Evolutionary conservation across 2,329 filamentous ascomycete species (phyloP).

Genomic region (Pseudogymnoascus sp.): DNA sequence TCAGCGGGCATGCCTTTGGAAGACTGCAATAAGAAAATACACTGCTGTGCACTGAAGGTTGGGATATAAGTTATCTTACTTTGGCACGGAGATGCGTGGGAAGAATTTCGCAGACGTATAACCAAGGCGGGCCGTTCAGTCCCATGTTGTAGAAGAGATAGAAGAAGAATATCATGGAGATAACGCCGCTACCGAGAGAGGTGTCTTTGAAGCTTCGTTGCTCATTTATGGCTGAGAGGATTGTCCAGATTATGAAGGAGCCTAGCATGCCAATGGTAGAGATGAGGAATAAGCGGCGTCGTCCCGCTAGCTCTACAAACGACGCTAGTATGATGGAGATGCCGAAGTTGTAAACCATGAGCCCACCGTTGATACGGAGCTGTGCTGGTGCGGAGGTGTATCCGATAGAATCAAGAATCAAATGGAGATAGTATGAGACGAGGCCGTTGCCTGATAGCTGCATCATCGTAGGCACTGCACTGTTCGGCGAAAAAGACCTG

Average conservation of each 20-base stretch:
- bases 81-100: neutral
- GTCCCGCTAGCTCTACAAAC: conserved; percentile 21
- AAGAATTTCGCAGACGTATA: neutral
- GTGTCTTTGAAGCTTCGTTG: conserved; percentile 11
- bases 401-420: conserved; percentile 20
- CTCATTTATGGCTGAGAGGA: conserved; percentile 17
- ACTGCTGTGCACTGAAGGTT: too few relatives aligned
- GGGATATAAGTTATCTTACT: neutral
- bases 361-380: conserved; percentile 19
- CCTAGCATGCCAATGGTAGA: conserved; percentile 24
- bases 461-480: conserved; percentile 15
- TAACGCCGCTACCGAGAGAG: conserved; percentile 27
- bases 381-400: conserved; percentile 16
- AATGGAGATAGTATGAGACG: conserved; percentile 20
- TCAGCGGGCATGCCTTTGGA: neutral
- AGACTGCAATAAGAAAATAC: too few relatives aligned
- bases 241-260: conserved; percentile 27
- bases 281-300: conserved; percentile 15
- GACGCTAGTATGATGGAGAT: conserved; percentile 12
- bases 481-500: conserved; percentile 17
- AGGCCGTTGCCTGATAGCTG: conserved; percentile 22
- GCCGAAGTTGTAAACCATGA: conserved; percentile 18
- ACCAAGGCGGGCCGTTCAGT: neutral
- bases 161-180: conserved; percentile 33
- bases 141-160: conserved; percentile 15